Evolutionary conservation across 805 yeast genomes (phyloP).

Genomic region (Wilhelminamyces savonicus): DNA sequence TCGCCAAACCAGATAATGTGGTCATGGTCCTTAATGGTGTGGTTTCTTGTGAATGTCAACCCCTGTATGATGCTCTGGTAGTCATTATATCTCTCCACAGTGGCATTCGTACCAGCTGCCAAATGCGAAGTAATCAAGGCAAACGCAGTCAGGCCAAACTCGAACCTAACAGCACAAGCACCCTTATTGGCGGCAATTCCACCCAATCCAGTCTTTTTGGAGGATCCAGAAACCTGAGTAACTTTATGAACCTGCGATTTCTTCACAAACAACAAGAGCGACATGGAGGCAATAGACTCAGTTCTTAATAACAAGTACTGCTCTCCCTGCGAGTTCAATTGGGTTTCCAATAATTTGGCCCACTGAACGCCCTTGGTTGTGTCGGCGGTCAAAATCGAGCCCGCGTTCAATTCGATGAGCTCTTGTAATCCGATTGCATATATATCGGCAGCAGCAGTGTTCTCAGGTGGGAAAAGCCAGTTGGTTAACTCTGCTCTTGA

Average conservation of each 20-base stretch:
- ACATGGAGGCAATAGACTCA: slow-evolving; percentile 67
- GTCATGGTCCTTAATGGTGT: slow-evolving; percentile 76
- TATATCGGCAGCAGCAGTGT: slow-evolving; percentile 45
- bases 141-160: slow-evolving; percentile 67
- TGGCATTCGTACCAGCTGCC: slow-evolving; percentile 84
- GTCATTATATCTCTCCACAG: slow-evolving; percentile 82
- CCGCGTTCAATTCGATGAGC: slow-evolving; percentile 86
- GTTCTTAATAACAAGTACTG: slow-evolving; percentile 61
- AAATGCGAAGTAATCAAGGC: slow-evolving; percentile 87
- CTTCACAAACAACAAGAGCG: slow-evolving; percentile 59
- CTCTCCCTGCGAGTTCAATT: slow-evolving; percentile 45
- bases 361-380: slow-evolving; percentile 70
- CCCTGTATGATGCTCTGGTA: slow-evolving; percentile 71
- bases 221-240: slow-evolving; percentile 87
- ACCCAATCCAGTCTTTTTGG: slow-evolving; percentile 91
- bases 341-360: slow-evolving; percentile 61
- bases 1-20: slow-evolving; percentile 93
- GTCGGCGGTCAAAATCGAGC: slow-evolving; percentile 83
- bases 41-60: slow-evolving; percentile 70
- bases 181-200: slow-evolving; percentile 98
- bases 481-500: slow-evolving; percentile 50
- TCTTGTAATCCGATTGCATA: slow-evolving; percentile 93
- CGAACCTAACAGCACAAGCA: slow-evolving; percentile 87
- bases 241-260: slow-evolving; percentile 36
- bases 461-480: slow-evolving; percentile 78